Base-by-base conservation (phyloP, 495 filamentous ascomycete genomes). In the Penicillium mononematosum region DNA sequence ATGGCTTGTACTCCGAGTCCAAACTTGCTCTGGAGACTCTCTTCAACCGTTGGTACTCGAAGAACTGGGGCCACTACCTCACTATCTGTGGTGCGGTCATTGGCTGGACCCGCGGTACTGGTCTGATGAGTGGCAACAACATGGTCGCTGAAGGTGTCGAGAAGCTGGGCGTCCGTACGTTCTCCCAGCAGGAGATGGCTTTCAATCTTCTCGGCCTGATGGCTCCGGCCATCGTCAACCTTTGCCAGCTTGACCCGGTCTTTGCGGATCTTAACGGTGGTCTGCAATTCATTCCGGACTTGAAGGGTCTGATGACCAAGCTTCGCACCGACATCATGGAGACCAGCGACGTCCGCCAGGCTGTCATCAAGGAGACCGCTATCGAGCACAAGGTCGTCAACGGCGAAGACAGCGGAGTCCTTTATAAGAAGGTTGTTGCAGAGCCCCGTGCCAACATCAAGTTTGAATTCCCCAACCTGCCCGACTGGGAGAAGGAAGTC, bases 101-200 rank as follows among this genome's bases (percentile, higher is more conserved):
- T 71, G 94, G 94, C 58, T 98, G 94, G 94, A 99, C 94, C 58
- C 92, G 94, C 75, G 94, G 94, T 47, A 99, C 94, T 53, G 94
- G 94, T 63, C 81, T 99, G 59, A 99, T 99, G 94, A 88, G 88
- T 65, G 92, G 90, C 61, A 99, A 99, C 80, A 99, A 99, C 71
- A 85, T 96, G 68, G 91, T 97, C 53, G 95, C 94, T 7, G 92
- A 98, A 72, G 95, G 93, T 47, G 88, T 99, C 52, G 94, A 99
- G 76, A 88, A 88, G 60, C 92, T 93, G 65, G 94, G 94, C 66
- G 95, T 98, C 16, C 90, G 95, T 59, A 99, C 94, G 5, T 99
- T 99, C 78, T 97, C 93, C 17, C 95, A 98, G 77, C 91, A 95
- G 64, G 94, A 99, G 74, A 99, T 99, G 94, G 94, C 94, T 4